Evolutionary conservation across 2,329 filamentous ascomycete genomes (phyloP).

Genomic region (Penicillium thymicola): DNA sequence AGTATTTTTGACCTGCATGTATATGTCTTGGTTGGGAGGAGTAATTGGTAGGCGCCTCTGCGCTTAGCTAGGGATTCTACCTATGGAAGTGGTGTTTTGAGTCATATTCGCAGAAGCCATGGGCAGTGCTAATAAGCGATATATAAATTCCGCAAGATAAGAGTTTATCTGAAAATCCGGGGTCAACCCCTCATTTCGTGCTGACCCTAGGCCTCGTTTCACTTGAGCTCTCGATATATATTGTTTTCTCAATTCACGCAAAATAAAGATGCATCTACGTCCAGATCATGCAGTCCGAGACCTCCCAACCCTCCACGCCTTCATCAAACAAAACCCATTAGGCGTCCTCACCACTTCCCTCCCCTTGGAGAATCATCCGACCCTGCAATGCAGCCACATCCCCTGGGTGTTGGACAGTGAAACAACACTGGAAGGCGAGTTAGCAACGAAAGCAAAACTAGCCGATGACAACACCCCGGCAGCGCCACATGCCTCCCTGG

Average conservation of each 20-base stretch:
- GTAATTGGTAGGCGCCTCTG: too few relatives aligned
- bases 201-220: constrained; percentile 7
- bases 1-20: too few relatives aligned
- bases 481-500: neutral
- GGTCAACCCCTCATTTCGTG: constrained; percentile 8
- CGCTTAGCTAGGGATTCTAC: too few relatives aligned
- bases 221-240: constrained; percentile 1
- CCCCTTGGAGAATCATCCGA: constrained; percentile 12
- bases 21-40: too few relatives aligned
- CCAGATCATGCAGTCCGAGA: constrained; percentile 17
- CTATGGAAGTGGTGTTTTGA: too few relatives aligned
- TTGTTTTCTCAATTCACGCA: constrained; percentile 3
- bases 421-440: neutral
- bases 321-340: constrained; percentile 19
- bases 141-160: constrained; percentile 1
- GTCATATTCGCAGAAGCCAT: too few relatives aligned
- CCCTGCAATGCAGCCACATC: constrained; percentile 21
- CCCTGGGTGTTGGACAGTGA: constrained; percentile 18
- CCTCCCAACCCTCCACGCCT: constrained; percentile 17
- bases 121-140: neutral
- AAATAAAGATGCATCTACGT: constrained; percentile 20
- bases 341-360: constrained; percentile 20
- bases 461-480: neutral
- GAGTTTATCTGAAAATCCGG: constrained; percentile 17
- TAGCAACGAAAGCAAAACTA: neutral